Base-by-base conservation (phyloP, 176 grass and related monocot genomes). In the Oryza rufipogon region DNA sequence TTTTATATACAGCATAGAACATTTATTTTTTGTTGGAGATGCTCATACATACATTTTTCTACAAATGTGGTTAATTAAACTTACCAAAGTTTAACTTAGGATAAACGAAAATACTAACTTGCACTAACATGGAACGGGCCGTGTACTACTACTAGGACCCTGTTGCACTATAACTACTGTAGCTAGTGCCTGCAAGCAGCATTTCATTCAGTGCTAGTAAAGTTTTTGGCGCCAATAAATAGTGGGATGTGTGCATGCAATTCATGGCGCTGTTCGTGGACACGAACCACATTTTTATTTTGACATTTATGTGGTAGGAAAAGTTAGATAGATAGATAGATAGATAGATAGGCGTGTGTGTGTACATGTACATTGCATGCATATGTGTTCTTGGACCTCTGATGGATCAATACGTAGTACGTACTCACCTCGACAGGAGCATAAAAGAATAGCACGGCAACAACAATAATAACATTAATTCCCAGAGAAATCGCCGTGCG, bases 291-390 rank as follows among this genome's bases (percentile, higher is more conserved):
- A 38, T 20, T 63, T 89, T 85, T 75, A 74, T 70, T 84, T 85
- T 89, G 65, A 85, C 87, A 89, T 89, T 85, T 89, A 85, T 81
- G 87, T 85, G 49, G 87, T 44, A 32, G 87, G 64, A 81, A 89
- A 89, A 89, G 87, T 70, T 89, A 44, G 81, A 70, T 89, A 44
- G 42, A 44, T 44, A 44, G 46, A 30, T 89, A 44, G 81, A 80
- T 89, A 44, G 81, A 80, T 89, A 44, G 42, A 44, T 44, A 44
- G 46, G 63, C 44, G 56, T 66, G 63, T 33, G 44, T 16, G 6
- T 13, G 17, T 58, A 19, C 6, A 19, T 19, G 16, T 32, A 56
- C 15, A 54, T 54, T 54, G 15, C 51, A 17, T 17, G 52, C 16
- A 28, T 3, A 28, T 41, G n/a, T 69, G 30, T 69, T 71, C 74